These are phyloP conservation scores for Phycomyces nitens DNA, from an alignment of 192 early-diverging fungal genomes.

Conservation along the genomic window DNA sequence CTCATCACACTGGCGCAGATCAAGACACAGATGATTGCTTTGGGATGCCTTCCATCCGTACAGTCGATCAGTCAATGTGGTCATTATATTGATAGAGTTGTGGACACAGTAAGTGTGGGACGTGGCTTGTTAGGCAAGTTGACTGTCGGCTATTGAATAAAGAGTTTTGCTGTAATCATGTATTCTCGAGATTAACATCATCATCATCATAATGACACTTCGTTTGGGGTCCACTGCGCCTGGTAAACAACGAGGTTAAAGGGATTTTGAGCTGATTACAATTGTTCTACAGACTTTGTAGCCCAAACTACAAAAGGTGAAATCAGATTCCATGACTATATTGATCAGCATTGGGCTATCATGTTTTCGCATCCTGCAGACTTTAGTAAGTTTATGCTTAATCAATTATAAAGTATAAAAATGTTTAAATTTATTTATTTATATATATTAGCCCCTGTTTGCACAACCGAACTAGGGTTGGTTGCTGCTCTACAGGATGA, in stretches of 20 bases:
- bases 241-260: slow-evolving; percentile 15
- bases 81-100: too few species aligned
- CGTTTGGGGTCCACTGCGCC: slow-evolving; percentile 59
- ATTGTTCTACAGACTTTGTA: slow-evolving; percentile 57
- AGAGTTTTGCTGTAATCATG: too few species aligned
- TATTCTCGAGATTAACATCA: neutral
- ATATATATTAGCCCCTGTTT: slow-evolving; percentile 65
- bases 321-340: slow-evolving; percentile 89
- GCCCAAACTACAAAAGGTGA: slow-evolving; percentile 84
- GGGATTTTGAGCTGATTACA: neutral
- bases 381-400: slow-evolving; percentile 60
- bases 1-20: slow-evolving; percentile 21
- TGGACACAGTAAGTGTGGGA: too few species aligned
- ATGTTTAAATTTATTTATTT: too few species aligned
- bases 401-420: too few species aligned
- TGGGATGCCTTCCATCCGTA: slow-evolving; percentile 19
- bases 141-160: too few species aligned
- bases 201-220: slow-evolving; percentile 29
- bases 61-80: slow-evolving; percentile 1
- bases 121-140: too few species aligned
- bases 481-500: slow-evolving; percentile 79
- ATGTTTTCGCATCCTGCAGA: slow-evolving; percentile 99
- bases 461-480: slow-evolving; percentile 94
- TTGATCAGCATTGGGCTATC: slow-evolving; percentile 83
- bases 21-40: slow-evolving; percentile 26